Evolutionary conservation across 257 asterid genomes (phyloP).

Genomic region (Misopates orontium): DNA sequence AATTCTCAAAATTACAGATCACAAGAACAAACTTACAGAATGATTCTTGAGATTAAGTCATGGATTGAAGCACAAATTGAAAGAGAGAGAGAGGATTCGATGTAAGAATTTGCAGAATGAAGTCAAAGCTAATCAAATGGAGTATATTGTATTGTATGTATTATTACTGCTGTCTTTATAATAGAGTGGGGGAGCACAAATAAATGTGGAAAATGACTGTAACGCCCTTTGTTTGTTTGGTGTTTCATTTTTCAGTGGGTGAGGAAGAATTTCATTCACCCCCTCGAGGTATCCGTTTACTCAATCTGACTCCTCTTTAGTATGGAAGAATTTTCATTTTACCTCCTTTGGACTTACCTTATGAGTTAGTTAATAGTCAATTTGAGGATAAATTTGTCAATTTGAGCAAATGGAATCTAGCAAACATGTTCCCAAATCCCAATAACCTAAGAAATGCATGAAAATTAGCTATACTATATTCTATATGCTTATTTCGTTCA

Average conservation of each 20-base stretch:
- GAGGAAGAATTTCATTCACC: too few species aligned
- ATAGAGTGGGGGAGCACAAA: constrained; percentile 37
- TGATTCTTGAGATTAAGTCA: constrained; percentile 31
- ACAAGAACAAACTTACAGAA: constrained; percentile 37
- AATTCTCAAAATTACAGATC: constrained; percentile 27
- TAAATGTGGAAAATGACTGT: constrained; percentile 30
- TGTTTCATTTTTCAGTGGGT: background rate
- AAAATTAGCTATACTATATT: too few species aligned
- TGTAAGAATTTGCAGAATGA: constrained; percentile 19
- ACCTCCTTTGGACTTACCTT: too few species aligned
- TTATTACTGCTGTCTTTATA: background rate
- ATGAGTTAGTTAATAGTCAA: too few species aligned
- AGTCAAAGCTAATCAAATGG: constrained; percentile 40
- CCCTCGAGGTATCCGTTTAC: background rate
- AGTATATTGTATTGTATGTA: background rate
- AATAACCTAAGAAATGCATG: too few species aligned
- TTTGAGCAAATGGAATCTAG: too few species aligned
- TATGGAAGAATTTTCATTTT: too few species aligned
- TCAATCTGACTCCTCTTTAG: too few species aligned
- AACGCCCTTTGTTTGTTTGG: constrained; percentile 21
- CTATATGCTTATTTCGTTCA: too few species aligned
- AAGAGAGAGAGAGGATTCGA: constrained; percentile 27
- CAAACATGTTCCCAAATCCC: too few species aligned
- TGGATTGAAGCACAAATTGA: constrained; percentile 23
- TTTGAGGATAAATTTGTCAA: too few species aligned